A percentile compares a stretch with the other conserved stretches of the same genome.
phyloP scores from a whole-genome alignment of 345 rosid genomes.

The Turritis glabra region DNA sequence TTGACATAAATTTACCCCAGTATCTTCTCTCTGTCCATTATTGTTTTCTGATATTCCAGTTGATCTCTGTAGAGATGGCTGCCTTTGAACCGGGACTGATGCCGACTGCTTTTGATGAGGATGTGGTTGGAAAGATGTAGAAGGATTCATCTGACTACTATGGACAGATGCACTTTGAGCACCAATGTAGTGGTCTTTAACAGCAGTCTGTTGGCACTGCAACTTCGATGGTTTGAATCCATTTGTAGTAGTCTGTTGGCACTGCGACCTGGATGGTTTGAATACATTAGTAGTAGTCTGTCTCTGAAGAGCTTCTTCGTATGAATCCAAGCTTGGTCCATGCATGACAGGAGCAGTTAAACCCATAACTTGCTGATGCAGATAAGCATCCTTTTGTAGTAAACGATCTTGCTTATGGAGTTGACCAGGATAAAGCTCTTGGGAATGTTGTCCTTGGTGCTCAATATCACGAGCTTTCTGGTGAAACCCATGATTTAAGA shows the following conservation, averaged over 20 bases:
- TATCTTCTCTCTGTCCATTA: constrained; percentile 49
- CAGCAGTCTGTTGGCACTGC: constrained; percentile 50
- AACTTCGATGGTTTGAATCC: constrained; percentile 51
- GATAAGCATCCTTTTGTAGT: constrained; percentile 46
- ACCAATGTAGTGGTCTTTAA: constrained; percentile 44
- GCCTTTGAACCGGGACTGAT: constrained; percentile 54
- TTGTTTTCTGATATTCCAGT: constrained; percentile 43
- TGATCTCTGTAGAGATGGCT: constrained; percentile 50
- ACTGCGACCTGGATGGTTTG: constrained; percentile 52
- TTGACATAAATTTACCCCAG: constrained; percentile 39
- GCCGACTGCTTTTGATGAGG: constrained; percentile 52
- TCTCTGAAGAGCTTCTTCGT: constrained; percentile 45
- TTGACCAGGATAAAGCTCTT: constrained; percentile 40
- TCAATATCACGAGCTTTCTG: constrained; percentile 32
- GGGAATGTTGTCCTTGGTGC: background rate
- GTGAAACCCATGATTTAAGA: constrained; percentile 50
- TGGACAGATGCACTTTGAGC: constrained; percentile 41
- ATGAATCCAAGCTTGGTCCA: constrained; percentile 54
- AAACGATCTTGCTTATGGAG: constrained; percentile 52
- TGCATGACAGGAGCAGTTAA: constrained; percentile 51
- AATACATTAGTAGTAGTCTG: constrained; percentile 45
- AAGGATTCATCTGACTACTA: constrained; percentile 42
- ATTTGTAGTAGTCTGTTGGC: constrained; percentile 47
- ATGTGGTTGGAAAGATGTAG: constrained; percentile 45
- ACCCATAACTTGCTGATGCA: constrained; percentile 45